phyloP scores from a whole-genome alignment of 257 asterid genomes.

The Solanum chmielewskii region DNA sequence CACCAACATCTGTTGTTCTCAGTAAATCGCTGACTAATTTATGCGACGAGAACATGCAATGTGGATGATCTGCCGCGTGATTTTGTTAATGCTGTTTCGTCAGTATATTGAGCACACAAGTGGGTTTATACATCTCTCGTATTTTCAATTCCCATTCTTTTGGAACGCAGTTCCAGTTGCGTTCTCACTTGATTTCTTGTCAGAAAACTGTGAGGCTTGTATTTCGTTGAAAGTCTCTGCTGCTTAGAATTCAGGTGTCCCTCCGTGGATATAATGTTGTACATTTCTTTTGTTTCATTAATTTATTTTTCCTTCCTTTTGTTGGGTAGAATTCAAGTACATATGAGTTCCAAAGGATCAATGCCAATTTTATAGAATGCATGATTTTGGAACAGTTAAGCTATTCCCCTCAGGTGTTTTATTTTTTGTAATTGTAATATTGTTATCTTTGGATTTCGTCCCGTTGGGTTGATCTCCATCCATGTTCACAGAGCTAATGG shows the following conservation, averaged over 20 bases:
- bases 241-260: constrained; percentile 14
- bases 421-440: too few relatives aligned
- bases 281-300: background rate
- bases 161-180: constrained; percentile 19
- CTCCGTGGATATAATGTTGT: constrained; percentile 12
- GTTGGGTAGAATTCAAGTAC: constrained; percentile 8
- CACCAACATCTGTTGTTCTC: constrained; percentile 43
- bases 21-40: constrained; percentile 58
- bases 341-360: constrained; percentile 20
- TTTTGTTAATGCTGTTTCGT: constrained; percentile 1
- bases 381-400: background rate
- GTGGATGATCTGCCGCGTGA: constrained; percentile 7
- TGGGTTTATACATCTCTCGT: constrained; percentile 3
- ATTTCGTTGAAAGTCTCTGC: constrained; percentile 7
- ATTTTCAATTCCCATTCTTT: constrained; percentile 30
- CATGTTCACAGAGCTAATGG: background rate
- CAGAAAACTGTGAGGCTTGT: constrained; percentile 1
- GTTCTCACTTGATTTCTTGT: constrained; percentile 18
- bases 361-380: constrained; percentile 21
- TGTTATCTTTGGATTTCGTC: background rate
- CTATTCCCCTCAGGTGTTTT: background rate
- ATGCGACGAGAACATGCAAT: constrained; percentile 35
- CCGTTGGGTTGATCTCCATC: background rate
- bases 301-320: background rate
- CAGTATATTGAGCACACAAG: constrained; percentile 14